phyloP scores from a whole-genome alignment of 1,284 basidiomycete genomes.

The Austroboletus niveus region DNA sequence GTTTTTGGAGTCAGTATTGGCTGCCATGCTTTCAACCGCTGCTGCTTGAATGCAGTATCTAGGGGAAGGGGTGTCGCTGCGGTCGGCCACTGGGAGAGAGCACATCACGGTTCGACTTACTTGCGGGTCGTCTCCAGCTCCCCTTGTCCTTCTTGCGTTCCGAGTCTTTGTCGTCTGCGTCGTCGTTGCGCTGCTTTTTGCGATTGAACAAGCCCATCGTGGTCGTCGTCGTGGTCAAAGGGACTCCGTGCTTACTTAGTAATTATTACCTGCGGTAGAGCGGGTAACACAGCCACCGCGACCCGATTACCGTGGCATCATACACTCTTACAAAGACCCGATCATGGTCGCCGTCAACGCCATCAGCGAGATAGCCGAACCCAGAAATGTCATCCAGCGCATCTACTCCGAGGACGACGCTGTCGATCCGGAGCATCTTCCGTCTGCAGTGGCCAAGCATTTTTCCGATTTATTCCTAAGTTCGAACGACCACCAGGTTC shows the following conservation, averaged over 20 bases:
- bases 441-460: constrained; percentile 46
- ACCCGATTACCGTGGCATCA: not conserved
- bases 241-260: not conserved
- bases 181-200: constrained; percentile 41
- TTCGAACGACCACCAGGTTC: constrained; percentile 40
- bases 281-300: not conserved
- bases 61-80: constrained; percentile 10
- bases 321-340: constrained; percentile 1
- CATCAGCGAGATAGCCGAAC: constrained; percentile 49
- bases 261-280: not conserved
- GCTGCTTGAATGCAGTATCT: constrained; percentile 99
- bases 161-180: constrained; percentile 37
- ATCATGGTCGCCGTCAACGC: constrained; percentile 53
- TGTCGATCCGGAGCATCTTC: constrained; percentile 36
- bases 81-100: constrained; percentile 16
- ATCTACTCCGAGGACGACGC: constrained; percentile 36
- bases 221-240: constrained; percentile 20
- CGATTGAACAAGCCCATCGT: constrained; percentile 59
- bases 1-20: constrained; percentile 98
- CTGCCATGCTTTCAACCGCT: constrained; percentile 99
- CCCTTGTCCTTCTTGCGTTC: constrained; percentile 81
- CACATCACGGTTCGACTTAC: constrained; percentile 47
- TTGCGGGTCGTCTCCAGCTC: constrained; percentile 84
- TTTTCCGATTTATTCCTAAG: constrained; percentile 47
- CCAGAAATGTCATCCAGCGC: constrained; percentile 45